phyloP scores from a whole-genome alignment of 2,329 filamentous ascomycete species.

The Endocalyx cinctus region DNA sequence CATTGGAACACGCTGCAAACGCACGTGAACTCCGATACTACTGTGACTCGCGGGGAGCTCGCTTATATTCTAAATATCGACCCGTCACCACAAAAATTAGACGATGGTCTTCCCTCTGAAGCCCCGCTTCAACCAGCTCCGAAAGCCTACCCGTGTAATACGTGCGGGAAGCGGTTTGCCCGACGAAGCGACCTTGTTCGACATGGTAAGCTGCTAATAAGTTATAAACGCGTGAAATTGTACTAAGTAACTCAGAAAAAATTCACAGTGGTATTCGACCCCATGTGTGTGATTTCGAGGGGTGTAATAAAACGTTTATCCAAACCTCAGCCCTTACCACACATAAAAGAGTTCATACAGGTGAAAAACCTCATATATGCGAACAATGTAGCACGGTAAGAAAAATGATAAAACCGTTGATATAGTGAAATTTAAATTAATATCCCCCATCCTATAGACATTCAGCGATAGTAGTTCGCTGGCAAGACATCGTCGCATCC shows the following conservation, averaged over 20 bases:
- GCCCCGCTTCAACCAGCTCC: conserved; percentile 32
- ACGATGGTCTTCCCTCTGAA: conserved; percentile 35
- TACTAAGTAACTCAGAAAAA: conserved; percentile 59
- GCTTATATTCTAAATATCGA: no score
- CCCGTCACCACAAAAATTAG: no score
- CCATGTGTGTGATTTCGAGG: conserved; percentile 84
- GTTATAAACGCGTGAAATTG: conserved; percentile 2
- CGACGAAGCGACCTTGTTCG: conserved; percentile 88
- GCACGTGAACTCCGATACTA: no score
- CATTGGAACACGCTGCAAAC: no score
- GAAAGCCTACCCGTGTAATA: conserved; percentile 86
- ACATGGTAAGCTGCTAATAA: conserved; percentile 64
- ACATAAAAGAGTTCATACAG: conserved; percentile 90
- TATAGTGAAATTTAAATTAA: no score
- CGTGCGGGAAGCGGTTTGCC: conserved; percentile 88
- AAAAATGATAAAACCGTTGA: no score
- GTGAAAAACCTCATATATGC: conserved; percentile 97
- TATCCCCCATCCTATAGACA: conserved; percentile 57
- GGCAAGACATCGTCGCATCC: conserved; percentile 87
- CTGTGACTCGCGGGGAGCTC: no score
- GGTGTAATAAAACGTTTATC: conserved; percentile 94
- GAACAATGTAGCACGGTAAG: conserved; percentile 92
- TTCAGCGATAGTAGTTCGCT: conserved; percentile 96
- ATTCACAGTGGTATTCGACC: conserved; percentile 91
- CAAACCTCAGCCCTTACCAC: conserved; percentile 94